Conservation (phyloP, 2,329 filamentous ascomycete genomes). For the Apiospora aurea region DNA sequence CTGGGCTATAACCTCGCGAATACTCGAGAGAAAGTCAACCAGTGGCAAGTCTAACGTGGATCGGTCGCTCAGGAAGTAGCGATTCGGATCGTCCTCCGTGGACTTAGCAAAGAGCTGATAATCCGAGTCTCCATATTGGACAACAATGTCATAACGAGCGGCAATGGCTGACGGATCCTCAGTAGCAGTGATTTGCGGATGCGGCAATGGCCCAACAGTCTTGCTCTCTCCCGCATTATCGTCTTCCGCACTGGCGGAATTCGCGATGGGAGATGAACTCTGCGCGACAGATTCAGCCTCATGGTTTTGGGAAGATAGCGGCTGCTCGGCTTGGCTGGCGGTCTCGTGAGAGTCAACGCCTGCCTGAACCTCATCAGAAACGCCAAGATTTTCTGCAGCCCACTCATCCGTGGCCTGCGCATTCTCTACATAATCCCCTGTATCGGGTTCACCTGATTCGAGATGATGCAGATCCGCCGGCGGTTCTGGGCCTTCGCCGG, state of each 20-base stretch:
- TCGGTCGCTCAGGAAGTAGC: slow-evolving; percentile 42
- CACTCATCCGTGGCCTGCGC: slow-evolving; percentile 8
- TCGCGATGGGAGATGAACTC: neutral
- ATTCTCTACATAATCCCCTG: neutral
- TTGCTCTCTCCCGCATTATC: slow-evolving; percentile 3
- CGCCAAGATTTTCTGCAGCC: slow-evolving; percentile 3
- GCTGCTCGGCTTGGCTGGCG: neutral
- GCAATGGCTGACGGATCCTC: slow-evolving; percentile 33
- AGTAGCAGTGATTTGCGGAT: slow-evolving; percentile 14
- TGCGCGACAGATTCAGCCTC: neutral
- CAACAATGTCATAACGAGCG: slow-evolving; percentile 38
- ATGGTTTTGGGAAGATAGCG: neutral
- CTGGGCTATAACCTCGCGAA: slow-evolving; percentile 42
- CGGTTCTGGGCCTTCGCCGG: neutral
- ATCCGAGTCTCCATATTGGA: slow-evolving; percentile 42
- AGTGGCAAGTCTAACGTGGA: slow-evolving; percentile 38
- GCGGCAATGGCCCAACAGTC: neutral
- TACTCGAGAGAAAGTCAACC: slow-evolving; percentile 37
- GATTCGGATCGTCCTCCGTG: slow-evolving; percentile 42
- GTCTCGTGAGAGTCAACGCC: neutral
- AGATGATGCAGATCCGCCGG: neutral
- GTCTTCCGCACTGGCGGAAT: slow-evolving; percentile 2
- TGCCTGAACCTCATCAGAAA: neutral
- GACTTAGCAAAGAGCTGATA: slow-evolving; percentile 43
- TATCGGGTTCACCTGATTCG: neutral